Evolutionary conservation across 768 basidiomycete genomes (phyloP), one percentile per base, ranked within the genome.

Genomic region (Lactifluus echinatus): DNA sequence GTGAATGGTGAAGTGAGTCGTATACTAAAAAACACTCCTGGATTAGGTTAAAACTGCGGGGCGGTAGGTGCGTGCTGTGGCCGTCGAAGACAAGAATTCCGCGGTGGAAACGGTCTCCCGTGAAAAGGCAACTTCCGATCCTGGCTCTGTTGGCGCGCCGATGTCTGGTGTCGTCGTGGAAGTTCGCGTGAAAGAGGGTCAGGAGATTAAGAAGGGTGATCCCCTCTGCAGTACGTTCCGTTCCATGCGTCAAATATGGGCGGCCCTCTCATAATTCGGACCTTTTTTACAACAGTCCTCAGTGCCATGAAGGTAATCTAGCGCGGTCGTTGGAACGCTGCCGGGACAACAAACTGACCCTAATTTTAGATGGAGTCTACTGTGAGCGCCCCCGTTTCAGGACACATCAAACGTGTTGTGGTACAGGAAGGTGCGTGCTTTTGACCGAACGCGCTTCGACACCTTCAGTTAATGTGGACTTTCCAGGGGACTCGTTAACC

Each of bases 131-230:
- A 87, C 90, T 11, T 76, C 76, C 62, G 94, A 94, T 69, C 94
- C 95, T 58, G 95, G 96, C 63, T 93, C 90, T n/a, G 87, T 98
- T 61, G 96, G 94, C 53, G 92, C 93, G 49, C 91, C 93, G 3
- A 95, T 96, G 93, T 92, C 91, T 56, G 96, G 94, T 71, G 95
- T 98, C 49, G 93, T 98, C 53, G 89, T 99, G 17, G 96, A 99
- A 71, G 93, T 99, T 47, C 80, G 95, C 66, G 94, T 97, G 59
- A 95, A 96, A 75, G 96, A 98, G 72, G 93, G 93, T 23, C 87
- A 94, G 57, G 92, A 95, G 68, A 93, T 99, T 72, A 94, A 87
- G 83, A 95, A 93, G 74, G 96, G 96, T 50, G 96, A 99, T 75
- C 93, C 95, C 56, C 75, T 97, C 62, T 89, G 89, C 72, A 84